Evolutionary conservation across 164 flowering plant genomes (phyloP).

Genomic region (Brasenia schreberi): DNA sequence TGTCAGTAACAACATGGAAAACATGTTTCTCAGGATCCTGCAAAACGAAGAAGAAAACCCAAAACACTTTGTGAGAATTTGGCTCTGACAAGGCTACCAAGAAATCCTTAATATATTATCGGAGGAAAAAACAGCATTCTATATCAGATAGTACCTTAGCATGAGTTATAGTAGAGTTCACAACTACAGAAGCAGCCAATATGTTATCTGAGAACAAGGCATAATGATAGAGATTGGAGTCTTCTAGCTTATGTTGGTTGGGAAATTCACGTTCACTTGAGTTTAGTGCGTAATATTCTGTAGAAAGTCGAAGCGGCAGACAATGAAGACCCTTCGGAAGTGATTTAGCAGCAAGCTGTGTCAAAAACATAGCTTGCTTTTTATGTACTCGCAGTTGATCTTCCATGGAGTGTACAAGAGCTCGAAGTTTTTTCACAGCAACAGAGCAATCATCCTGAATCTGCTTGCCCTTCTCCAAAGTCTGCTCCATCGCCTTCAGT

Average conservation of each 20-base stretch:
- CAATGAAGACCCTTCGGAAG: conserved; percentile 97
- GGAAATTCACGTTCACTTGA: conserved; percentile 55
- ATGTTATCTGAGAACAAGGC: conserved; percentile 83
- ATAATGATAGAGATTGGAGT: conserved; percentile 63
- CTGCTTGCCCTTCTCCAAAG: conserved; percentile 62
- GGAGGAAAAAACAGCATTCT: background rate
- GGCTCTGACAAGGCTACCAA: too few relatives aligned
- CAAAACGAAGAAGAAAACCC: background rate
- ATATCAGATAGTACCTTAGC: conserved; percentile 51
- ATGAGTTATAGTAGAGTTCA: conserved; percentile 70
- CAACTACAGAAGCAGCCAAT: conserved; percentile 86
- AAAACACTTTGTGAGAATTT: background rate
- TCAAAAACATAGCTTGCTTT: conserved; percentile 71
- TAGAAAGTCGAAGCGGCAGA: conserved; percentile 83
- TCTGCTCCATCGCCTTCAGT: conserved; percentile 69
- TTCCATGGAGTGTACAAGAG: conserved; percentile 75
- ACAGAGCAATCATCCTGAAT: conserved; percentile 71
- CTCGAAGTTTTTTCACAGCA: conserved; percentile 71
- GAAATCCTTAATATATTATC: background rate
- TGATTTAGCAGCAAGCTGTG: conserved; percentile 89
- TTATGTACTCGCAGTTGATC: conserved; percentile 78
- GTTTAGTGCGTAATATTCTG: conserved; percentile 61
- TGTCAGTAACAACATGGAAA: conserved; percentile 83
- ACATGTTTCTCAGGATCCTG: conserved; percentile 81
- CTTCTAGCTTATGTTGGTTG: conserved; percentile 64